These are phyloP conservation scores for Aspergillus versicolor DNA, from an alignment of 2,329 filamentous ascomycete genomes.

Conservation along the genomic window DNA sequence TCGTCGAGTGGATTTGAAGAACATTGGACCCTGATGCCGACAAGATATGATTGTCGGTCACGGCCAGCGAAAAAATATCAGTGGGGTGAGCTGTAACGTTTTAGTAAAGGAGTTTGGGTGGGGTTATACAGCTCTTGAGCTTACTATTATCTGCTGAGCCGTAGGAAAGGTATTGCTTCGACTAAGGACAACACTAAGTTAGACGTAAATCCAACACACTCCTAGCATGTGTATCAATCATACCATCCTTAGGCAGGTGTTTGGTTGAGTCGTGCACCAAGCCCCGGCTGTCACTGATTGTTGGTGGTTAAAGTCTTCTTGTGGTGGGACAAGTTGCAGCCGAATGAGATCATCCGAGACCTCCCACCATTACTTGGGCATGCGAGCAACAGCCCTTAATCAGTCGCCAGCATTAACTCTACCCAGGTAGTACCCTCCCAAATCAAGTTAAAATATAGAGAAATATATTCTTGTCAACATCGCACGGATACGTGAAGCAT, in stretches of 20 bases:
- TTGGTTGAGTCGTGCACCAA: neutral
- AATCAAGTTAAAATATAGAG: neutral
- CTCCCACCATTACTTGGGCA: neutral
- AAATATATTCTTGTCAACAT: neutral
- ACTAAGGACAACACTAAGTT: slow-evolving; percentile 54
- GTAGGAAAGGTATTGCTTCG: slow-evolving; percentile 95
- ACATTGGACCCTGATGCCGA: slow-evolving; percentile 82
- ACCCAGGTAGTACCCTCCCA: neutral
- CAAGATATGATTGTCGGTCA: slow-evolving; percentile 71
- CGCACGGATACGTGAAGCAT: neutral
- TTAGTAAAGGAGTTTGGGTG: slow-evolving; percentile 24
- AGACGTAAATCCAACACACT: neutral
- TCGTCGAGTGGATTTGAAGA: slow-evolving; percentile 76
- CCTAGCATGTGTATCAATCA: neutral
- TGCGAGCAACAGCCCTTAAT: neutral
- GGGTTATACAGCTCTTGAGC: slow-evolving; percentile 21
- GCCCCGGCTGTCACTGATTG: neutral
- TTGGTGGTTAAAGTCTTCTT: slow-evolving; percentile 1
- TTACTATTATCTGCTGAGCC: slow-evolving; percentile 85
- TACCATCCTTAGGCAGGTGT: slow-evolving; percentile 6
- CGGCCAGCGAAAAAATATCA: slow-evolving; percentile 80
- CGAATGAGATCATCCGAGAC: slow-evolving; percentile 11
- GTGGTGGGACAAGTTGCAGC: slow-evolving; percentile 6
- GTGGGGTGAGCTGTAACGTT: slow-evolving; percentile 67
- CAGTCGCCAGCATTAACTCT: neutral